Evolutionary conservation across 352 stramenopile genomes (phyloP).

Genomic region (Phytopythium aichiense): DNA sequence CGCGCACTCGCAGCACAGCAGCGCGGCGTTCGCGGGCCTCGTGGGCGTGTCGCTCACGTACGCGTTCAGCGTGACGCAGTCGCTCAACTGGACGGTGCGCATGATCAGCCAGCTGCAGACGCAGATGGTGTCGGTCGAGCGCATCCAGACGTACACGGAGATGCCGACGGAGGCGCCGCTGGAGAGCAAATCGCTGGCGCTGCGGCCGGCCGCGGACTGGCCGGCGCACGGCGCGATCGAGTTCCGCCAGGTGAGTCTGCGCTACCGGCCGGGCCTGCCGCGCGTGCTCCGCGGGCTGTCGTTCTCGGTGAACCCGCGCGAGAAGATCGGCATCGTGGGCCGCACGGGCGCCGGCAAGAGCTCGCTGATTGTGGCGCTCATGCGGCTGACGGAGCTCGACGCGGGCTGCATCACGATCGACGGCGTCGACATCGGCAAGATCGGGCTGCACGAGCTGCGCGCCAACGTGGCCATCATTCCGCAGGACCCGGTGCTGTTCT

Average conservation of each 20-base stretch:
- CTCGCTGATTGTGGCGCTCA: constrained; percentile 86
- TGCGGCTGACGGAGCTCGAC: constrained; percentile 87
- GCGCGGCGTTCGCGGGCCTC: constrained; percentile 38
- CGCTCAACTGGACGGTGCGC: constrained; percentile 57
- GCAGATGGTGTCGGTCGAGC: constrained; percentile 68
- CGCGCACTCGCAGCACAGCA: constrained; percentile 25
- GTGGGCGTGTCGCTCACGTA: constrained; percentile 64
- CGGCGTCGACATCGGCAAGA: constrained; percentile 41
- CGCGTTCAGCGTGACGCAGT: constrained; percentile 70
- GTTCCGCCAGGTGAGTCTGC: constrained; percentile 84
- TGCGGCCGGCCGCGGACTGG: constrained; percentile 53
- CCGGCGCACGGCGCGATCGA: constrained; percentile 68
- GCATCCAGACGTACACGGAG: constrained; percentile 57
- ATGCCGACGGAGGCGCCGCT: constrained; percentile 45
- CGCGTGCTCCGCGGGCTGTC: constrained; percentile 56
- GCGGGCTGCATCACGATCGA: constrained; percentile 42
- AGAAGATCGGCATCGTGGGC: constrained; percentile 80
- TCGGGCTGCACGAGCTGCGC: constrained; percentile 46
- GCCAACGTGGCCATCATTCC: constrained; percentile 80
- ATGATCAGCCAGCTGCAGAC: constrained; percentile 69
- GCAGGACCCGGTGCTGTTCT: constrained; percentile 94
- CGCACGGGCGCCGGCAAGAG: constrained; percentile 85
- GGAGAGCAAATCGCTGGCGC: constrained; percentile 16
- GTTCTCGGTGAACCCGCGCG: constrained; percentile 64
- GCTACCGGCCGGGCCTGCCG: constrained; percentile 76